Conservation (phyloP, 1,284 basidiomycete species). For the Chalciporus sp. region DNA sequence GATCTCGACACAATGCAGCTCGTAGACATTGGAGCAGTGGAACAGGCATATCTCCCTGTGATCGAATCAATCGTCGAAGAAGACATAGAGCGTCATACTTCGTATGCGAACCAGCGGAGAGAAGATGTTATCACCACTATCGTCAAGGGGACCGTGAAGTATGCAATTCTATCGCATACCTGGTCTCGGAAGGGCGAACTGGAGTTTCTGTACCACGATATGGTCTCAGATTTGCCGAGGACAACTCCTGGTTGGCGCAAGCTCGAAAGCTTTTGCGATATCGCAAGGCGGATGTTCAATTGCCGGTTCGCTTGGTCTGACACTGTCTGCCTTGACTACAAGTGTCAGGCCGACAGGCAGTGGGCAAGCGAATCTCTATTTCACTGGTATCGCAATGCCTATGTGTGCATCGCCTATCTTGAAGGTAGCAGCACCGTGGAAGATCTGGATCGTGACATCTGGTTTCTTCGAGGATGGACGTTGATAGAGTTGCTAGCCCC, state of each 20-base stretch:
- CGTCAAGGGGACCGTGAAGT: conserved; percentile 23
- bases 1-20: conserved; percentile 15
- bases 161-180: conserved; percentile 21
- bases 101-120: conserved; percentile 25
- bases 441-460: conserved; percentile 8
- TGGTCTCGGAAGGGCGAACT: conserved; percentile 4
- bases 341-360: conserved; percentile 1
- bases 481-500: conserved; percentile 19
- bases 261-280: conserved; percentile 10
- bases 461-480: conserved; percentile 16
- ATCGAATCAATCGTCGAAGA: conserved; percentile 20
- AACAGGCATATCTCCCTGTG: conserved; percentile 2
- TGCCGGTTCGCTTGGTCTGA: conserved; percentile 27
- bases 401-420: conserved; percentile 22
- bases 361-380: conserved; percentile 8
- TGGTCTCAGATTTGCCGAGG: conserved; percentile 2
- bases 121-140: conserved; percentile 24
- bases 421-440: neutral
- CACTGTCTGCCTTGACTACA: conserved; percentile 13
- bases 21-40: conserved; percentile 9
- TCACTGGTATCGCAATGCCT: conserved; percentile 25
- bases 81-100: conserved; percentile 28
- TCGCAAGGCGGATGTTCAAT: conserved; percentile 12
- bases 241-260: conserved; percentile 17
- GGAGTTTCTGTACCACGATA: conserved; percentile 9